phyloP scores from a whole-genome alignment of 192 early-diverging fungal genomes.

The Blastocladiella britannica region DNA sequence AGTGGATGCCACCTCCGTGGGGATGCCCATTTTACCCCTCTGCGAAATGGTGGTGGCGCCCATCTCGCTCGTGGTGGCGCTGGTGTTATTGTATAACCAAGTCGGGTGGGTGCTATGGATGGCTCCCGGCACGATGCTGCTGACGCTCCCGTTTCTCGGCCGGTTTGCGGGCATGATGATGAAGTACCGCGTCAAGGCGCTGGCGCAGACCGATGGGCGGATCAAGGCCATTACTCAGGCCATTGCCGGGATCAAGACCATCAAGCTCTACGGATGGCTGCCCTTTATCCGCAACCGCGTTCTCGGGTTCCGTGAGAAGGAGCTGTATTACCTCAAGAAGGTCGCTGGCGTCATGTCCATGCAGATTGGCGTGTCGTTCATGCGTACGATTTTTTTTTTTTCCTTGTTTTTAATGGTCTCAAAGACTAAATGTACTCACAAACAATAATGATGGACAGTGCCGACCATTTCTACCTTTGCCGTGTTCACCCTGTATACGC shows the following conservation, averaged over 20 bases:
- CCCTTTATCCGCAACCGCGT: slow-evolving; percentile 35
- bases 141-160: not conserved
- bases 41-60: not conserved
- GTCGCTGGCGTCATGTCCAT: slow-evolving; percentile 30
- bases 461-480: not conserved
- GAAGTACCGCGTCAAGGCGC: not conserved
- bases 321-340: slow-evolving; percentile 23
- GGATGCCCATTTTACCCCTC: not conserved
- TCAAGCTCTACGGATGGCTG: slow-evolving; percentile 61
- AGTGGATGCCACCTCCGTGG: not conserved
- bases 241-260: slow-evolving; percentile 11
- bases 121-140: not conserved
- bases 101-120: not conserved
- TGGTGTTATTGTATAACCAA: not conserved
- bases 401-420: too few relatives aligned
- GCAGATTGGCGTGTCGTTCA: slow-evolving; percentile 31
- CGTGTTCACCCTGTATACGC: slow-evolving; percentile 20
- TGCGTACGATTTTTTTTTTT: too few relatives aligned
- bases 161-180: not conserved
- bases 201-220: not conserved
- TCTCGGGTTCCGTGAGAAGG: slow-evolving; percentile 25
- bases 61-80: not conserved
- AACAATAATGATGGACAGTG: too few relatives aligned
- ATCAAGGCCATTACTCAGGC: not conserved
- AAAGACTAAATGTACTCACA: too few relatives aligned